These are phyloP conservation scores for Boechera divaricarpa DNA, from an alignment of 345 rosid species.

Conservation along the genomic window DNA sequence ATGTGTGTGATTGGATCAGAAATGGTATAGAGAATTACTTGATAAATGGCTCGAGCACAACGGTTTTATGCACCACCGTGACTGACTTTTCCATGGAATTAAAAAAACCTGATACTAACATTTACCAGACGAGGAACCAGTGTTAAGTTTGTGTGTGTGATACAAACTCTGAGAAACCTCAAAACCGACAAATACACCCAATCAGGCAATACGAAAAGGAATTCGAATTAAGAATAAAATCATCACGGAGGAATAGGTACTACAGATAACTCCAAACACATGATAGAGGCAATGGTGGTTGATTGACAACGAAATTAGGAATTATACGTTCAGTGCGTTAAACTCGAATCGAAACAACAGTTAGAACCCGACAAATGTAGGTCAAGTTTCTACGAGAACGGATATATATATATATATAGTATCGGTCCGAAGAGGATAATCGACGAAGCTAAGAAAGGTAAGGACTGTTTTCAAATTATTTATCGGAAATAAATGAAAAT, in stretches of 20 bases:
- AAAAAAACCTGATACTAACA: slow-evolving; percentile 15
- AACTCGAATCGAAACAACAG: neutral
- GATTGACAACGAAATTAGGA: neutral
- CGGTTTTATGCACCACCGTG: slow-evolving; percentile 28
- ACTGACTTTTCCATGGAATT: slow-evolving; percentile 35
- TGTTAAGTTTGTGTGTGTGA: neutral
- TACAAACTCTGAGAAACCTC: slow-evolving; percentile 8
- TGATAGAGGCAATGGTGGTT: neutral
- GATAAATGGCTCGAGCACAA: slow-evolving; percentile 42
- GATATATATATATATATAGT: neutral
- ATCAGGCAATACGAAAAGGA: too few species aligned
- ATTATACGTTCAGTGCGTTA: neutral
- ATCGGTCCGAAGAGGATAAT: neutral
- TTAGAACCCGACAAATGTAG: neutral
- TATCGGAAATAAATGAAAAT: too few species aligned
- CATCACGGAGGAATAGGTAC: too few species aligned
- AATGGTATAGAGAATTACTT: neutral
- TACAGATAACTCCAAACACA: too few species aligned
- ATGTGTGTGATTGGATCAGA: neutral
- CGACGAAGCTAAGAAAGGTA: neutral
- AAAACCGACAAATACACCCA: too few species aligned
- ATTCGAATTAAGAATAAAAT: too few species aligned
- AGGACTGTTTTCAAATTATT: too few species aligned
- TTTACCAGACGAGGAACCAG: slow-evolving; percentile 1
- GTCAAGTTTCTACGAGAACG: neutral